These are phyloP conservation scores for Suillus subaureus DNA, from an alignment of 768 basidiomycete genomes.

Conservation along the genomic window DNA sequence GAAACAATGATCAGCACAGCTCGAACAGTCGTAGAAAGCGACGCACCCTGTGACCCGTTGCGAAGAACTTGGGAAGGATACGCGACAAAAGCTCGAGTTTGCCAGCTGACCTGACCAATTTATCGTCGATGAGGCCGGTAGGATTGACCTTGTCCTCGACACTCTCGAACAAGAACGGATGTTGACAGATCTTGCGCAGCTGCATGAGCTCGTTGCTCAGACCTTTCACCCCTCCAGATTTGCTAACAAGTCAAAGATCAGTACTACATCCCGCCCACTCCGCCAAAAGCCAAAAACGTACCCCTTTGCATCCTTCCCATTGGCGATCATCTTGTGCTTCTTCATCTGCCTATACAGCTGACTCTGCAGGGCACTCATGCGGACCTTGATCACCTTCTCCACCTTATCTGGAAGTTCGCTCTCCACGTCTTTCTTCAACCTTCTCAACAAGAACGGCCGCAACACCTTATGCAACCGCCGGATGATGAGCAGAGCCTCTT, in stretches of 20 bases:
- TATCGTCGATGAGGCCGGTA: conserved; percentile 77
- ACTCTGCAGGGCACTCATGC: conserved; percentile 90
- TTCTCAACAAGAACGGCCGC: conserved; percentile 88
- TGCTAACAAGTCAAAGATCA: conserved; percentile 41
- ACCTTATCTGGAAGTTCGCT: conserved; percentile 95
- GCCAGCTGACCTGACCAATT: conserved; percentile 83
- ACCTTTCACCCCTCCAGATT: conserved; percentile 80
- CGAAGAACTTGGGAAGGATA: conserved; percentile 93
- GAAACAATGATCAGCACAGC: conserved; percentile 11
- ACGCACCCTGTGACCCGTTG: conserved; percentile 84
- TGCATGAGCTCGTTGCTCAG: conserved; percentile 97
- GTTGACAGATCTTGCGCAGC: conserved; percentile 96
- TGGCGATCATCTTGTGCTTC: conserved; percentile 96
- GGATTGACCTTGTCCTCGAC: conserved; percentile 96
- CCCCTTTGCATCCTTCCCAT: conserved; percentile 78
- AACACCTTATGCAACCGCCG: conserved; percentile 95
- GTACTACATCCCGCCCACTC: background rate
- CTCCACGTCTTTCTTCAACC: conserved; percentile 97
- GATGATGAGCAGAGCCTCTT: conserved; percentile 97
- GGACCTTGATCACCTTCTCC: conserved; percentile 95
- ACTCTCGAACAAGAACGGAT: conserved; percentile 94
- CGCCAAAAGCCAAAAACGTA: conserved; percentile 36
- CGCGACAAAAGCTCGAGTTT: conserved; percentile 93
- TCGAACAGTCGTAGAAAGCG: background rate
- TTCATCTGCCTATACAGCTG: conserved; percentile 98